Base-by-base conservation (phyloP, 106 monocot genomes). In the Vanilla planifolia region DNA sequence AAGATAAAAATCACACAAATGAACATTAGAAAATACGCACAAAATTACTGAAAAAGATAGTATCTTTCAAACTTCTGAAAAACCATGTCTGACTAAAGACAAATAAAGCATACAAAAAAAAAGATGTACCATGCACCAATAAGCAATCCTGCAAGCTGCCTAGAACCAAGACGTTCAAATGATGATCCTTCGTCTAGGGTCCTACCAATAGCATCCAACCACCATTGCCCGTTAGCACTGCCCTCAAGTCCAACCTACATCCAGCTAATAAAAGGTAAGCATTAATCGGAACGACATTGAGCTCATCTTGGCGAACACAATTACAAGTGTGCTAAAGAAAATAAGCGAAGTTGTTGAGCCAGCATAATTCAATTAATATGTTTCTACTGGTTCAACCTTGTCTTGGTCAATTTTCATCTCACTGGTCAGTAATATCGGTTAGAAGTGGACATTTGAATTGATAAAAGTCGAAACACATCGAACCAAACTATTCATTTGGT, bases 101-200 rank as follows among this genome's bases (percentile, higher is more conserved):
- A 67, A 56, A 47, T 9, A 52, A 48, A 37, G 14, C 4, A 53
- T 16, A 16, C 32, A 24, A 68, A 43, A 39, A 9, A 25, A 44
- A 62, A 52, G 59, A 61, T 13, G 27, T 78, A 86, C 86, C 86
- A 86, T 77, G 81, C 78, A 75, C 71, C 63, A 57, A 86, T 75
- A 33, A 86, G 68, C 23, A 86, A 72, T 32, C 86, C 86, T 19
- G 86, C 86, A 63, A 86, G 46, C 60, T 86, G 86, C 59, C 86
- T 81, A n/a, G 86, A 86, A 63, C 86, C 86, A 71, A 86, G 78
- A 67, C 81, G 81, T 27, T 81, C 71, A 71, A 86, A 86, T 34
- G 81, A 71, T 43, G 42, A 56, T 40, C 81, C 86, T 75, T 86
- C 81, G 66, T 75, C 78, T 48, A 86, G 56, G 43, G 71, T 78